Conservation (phyloP, 371 early-diverging fungal genomes). For the Mortierella sp. region DNA sequence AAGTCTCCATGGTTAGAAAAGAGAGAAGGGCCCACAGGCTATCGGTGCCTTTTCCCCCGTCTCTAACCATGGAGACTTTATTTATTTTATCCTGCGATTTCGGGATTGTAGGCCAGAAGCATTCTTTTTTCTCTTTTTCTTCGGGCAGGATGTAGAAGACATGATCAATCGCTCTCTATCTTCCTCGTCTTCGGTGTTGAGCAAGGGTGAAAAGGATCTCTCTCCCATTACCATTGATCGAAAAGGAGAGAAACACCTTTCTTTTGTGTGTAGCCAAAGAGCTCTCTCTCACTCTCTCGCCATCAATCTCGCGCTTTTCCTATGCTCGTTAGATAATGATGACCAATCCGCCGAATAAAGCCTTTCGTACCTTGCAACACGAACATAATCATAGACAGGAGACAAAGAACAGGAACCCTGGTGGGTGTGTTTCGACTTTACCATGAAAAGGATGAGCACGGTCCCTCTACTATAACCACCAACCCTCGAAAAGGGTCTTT, state of each 20-base stretch:
- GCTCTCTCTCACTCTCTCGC: neutral
- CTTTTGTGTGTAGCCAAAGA: neutral
- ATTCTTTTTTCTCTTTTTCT: too few species aligned
- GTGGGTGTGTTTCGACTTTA: neutral
- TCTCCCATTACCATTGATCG: neutral
- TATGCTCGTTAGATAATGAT: neutral
- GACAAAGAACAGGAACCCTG: neutral
- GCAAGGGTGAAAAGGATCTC: conserved; percentile 7
- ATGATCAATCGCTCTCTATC: neutral
- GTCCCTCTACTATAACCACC: neutral
- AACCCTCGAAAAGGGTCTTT: too few species aligned
- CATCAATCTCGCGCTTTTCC: too few species aligned
- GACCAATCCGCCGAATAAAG: conserved; percentile 8
- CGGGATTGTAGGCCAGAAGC: too few species aligned
- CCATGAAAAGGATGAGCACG: neutral
- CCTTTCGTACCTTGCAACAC: neutral
- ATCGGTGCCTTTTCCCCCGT: too few species aligned
- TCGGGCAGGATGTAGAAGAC: neutral
- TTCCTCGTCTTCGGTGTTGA: neutral
- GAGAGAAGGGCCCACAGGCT: too few species aligned
- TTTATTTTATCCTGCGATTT: too few species aligned
- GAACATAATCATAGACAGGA: neutral
- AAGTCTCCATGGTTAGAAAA: too few species aligned
- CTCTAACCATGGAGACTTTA: too few species aligned
- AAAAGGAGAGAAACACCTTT: neutral